Evolutionary conservation across 306 rosid species (phyloP), one percentile per base, ranked within the genome.

Genomic region (Dalbergia oliveri): DNA sequence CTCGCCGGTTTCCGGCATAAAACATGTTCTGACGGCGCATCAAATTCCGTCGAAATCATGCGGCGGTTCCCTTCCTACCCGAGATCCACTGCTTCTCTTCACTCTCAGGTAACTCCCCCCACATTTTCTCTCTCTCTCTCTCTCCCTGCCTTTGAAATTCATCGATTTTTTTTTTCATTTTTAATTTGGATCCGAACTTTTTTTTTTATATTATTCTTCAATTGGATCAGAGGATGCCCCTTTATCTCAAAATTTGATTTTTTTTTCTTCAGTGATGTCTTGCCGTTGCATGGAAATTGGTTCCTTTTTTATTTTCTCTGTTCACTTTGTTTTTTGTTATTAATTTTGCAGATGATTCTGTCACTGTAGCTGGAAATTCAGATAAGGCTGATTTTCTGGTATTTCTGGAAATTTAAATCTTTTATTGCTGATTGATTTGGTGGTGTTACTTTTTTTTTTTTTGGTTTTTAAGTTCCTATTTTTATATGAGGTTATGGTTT

Each of bases 1-100:
- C 23, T 77, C 80, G 88, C 88, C 88, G 89, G 87, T 39, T 43
- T 43, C 76, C 88, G 88, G 84, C 85, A 11, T 16, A 47, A 54
- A 60, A 50, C 43, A 81, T 83, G 86, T 77, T 77, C 73, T 66
- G 88, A 47, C 86, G 81, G 76, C 51, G 45, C 47, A 3, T 9
- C 13, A 11, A 11, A 49, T 78, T 59, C 86, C 86, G 83, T 60
- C 54, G 8, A 0, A 23, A 45, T 76, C 79, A 49, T 62, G 75
- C 81, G 88, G 85, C 77, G 78, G 65, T 12, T 26, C 67, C 58
- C 57, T 66, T 51, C 57, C 64, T 19, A 11, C 43, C 50, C 76
- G 72, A 89, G 88, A 85, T 87, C 91, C 73, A 66, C 26, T 37
- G 35, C 37, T 47, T 73, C 67, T 39, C 45, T 73, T 4, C 63